Conservation (phyloP, 2,329 filamentous ascomycete genomes). For the Botryotinia globosa region DNA sequence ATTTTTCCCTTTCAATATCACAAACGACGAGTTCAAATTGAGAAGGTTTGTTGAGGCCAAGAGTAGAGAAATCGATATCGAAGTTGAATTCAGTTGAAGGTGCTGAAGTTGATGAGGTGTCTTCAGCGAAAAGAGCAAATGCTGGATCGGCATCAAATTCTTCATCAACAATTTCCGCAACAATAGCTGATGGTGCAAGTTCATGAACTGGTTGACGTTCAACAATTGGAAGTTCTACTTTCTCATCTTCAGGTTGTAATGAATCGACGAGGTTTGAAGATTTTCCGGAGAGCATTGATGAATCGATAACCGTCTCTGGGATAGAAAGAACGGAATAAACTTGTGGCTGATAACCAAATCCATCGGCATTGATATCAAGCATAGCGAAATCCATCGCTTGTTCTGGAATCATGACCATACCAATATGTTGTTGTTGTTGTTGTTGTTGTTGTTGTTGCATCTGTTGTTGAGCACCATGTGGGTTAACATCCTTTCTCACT, state of each 20-base stretch:
- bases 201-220: conserved; percentile 41
- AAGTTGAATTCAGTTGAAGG: conserved; percentile 41
- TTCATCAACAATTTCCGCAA: conserved; percentile 44
- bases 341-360: conserved; percentile 63
- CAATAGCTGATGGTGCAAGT: conserved; percentile 21
- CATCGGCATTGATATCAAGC: conserved; percentile 58
- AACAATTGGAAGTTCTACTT: conserved; percentile 49
- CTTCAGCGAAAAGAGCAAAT: conserved; percentile 57
- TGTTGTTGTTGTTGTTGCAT: conserved; percentile 47
- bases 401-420: conserved; percentile 82
- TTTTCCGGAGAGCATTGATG: conserved; percentile 69
- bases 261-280: conserved; percentile 50
- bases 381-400: conserved; percentile 71
- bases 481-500: conserved; percentile 64
- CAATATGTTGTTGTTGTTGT: conserved; percentile 59
- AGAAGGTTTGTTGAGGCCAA: conserved; percentile 62
- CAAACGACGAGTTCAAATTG: conserved; percentile 62
- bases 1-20: conserved; percentile 50
- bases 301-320: conserved; percentile 55
- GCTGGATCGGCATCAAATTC: conserved; percentile 62
- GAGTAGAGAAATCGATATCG: conserved; percentile 48
- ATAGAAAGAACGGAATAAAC: conserved; percentile 71
- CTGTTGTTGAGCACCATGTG: conserved; percentile 53
- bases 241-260: conserved; percentile 43
- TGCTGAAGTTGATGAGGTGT: conserved; percentile 31